Base-by-base conservation (phyloP, 768 basidiomycete species). In the Lentinula guzmanii region DNA sequence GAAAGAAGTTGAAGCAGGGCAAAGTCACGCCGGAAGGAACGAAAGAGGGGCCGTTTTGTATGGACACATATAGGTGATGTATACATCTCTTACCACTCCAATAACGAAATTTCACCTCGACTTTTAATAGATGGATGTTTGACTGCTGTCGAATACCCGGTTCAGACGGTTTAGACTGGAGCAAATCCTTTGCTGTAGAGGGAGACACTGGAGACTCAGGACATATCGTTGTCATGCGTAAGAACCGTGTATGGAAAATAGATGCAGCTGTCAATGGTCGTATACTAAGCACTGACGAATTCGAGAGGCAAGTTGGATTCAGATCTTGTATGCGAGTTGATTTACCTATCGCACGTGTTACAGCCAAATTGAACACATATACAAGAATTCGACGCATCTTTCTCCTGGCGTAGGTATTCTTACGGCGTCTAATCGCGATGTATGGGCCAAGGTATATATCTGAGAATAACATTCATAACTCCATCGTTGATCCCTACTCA, bases 101-200 rank as follows among this genome's bases (percentile, higher is more conserved):
- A 31, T 34, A 13, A 35, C 13, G 21, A 7, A 11, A 3, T 46
- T 43, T 51, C 10, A 2, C 42, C 21, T 31, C 48, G 7, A 15
- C 50, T 66, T 13, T 68, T 33, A 21, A 52, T 31, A 91, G 90
- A 54, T 94, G 92, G 92, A 93, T 94, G 92, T 94, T 94, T 65
- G 92, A 94, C 70, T 92, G 91, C 70, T 91, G 85, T 64, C 89
- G 92, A 60, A 77, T 94, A 18, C 92, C 92, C 2, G 89, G 89
- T 1, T 71, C 77, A 9, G 80, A 87, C 50, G 88, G 89, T 16
- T 73, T 85, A 3, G 95, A 98, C 70, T 91, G 91, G 84, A 85
- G 86, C 64, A 74, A 86, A 18, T 84, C 86, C 15, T 83, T 90
- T 64, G 86, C 90, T 0, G 75, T 82, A 55, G 70, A 74, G 9